These are phyloP conservation scores for Flaveria floridana DNA, from an alignment of 140 eudicot species.

Conservation along the genomic window DNA sequence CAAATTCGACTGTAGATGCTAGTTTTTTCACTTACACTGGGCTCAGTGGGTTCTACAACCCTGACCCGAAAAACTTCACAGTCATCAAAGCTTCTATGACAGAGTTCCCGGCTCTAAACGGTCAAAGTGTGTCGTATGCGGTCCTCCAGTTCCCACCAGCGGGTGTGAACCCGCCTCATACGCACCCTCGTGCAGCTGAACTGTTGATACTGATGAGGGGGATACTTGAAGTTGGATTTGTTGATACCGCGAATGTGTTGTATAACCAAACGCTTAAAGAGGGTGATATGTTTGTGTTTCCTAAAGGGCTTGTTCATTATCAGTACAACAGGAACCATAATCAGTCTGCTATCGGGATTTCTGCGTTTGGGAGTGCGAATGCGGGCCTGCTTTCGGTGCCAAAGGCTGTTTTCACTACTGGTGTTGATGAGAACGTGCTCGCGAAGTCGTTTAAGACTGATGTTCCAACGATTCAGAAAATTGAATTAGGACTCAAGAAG, in stretches of 20 bases:
- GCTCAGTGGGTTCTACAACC: constrained; percentile 20
- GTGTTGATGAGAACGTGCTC: constrained; percentile 35
- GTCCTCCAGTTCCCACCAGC: constrained; percentile 45
- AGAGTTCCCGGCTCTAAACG: constrained; percentile 41
- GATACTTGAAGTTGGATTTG: constrained; percentile 43
- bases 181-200: constrained; percentile 49
- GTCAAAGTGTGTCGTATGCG: constrained; percentile 45
- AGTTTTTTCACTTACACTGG: constrained; percentile 41
- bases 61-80: constrained; percentile 31
- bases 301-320: constrained; percentile 45
- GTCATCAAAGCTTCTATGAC: constrained; percentile 39
- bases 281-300: constrained; percentile 50
- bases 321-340: constrained; percentile 43
- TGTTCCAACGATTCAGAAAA: constrained; percentile 36
- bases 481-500: constrained; percentile 33
- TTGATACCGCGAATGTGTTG: constrained; percentile 38
- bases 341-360: constrained; percentile 34
- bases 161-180: constrained; percentile 43
- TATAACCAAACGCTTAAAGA: constrained; percentile 36
- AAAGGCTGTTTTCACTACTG: constrained; percentile 37
- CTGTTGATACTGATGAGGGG: constrained; percentile 35
- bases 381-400: constrained; percentile 42
- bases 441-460: constrained; percentile 41
- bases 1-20: constrained; percentile 24
- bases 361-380: constrained; percentile 42